phyloP scores from a whole-genome alignment of 2,329 filamentous ascomycete species.

The Akanthomyces uredinophilus region DNA sequence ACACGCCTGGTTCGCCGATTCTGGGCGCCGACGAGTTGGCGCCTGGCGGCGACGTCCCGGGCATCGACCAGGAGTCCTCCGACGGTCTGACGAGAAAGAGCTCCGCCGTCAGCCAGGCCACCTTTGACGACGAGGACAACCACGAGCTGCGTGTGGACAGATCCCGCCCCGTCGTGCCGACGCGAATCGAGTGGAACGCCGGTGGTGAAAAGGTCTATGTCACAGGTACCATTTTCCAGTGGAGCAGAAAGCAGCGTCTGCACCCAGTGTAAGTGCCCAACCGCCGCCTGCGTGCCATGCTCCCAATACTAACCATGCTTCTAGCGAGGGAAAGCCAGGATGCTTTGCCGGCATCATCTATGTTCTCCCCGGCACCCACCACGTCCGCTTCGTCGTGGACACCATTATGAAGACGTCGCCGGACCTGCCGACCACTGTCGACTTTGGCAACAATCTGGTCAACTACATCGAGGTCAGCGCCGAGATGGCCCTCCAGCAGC shows the following conservation, averaged over 20 bases:
- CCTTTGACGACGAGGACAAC: conserved; percentile 70
- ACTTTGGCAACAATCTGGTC: conserved; percentile 95
- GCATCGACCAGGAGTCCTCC: conserved; percentile 48
- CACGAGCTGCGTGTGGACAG: conserved; percentile 74
- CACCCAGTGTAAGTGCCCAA: conserved; percentile 67
- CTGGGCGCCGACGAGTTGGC: conserved; percentile 63
- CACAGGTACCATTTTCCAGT: conserved; percentile 94
- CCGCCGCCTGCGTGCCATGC: conserved; percentile 4
- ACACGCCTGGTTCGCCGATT: conserved; percentile 86
- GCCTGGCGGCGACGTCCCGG: conserved; percentile 49
- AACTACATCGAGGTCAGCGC: conserved; percentile 95
- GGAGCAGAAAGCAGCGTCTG: conserved; percentile 90
- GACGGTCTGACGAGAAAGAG: conserved; percentile 47
- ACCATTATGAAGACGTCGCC: conserved; percentile 87
- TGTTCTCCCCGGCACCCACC: conserved; percentile 88
- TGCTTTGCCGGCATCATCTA: conserved; percentile 73
- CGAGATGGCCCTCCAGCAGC: conserved; percentile 53
- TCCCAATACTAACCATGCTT: conserved; percentile 18
- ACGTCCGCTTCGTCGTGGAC: conserved; percentile 94
- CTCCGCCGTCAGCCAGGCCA: conserved; percentile 56
- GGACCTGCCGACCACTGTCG: conserved; percentile 86
- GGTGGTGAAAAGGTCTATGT: conserved; percentile 90
- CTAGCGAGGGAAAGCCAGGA: conserved; percentile 51
- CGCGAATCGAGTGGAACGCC: conserved; percentile 76
- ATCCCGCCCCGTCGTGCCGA: conserved; percentile 74